These are phyloP conservation scores for Plantago lanceolata DNA, from an alignment of 305 asterid genomes.

Conservation along the genomic window DNA sequence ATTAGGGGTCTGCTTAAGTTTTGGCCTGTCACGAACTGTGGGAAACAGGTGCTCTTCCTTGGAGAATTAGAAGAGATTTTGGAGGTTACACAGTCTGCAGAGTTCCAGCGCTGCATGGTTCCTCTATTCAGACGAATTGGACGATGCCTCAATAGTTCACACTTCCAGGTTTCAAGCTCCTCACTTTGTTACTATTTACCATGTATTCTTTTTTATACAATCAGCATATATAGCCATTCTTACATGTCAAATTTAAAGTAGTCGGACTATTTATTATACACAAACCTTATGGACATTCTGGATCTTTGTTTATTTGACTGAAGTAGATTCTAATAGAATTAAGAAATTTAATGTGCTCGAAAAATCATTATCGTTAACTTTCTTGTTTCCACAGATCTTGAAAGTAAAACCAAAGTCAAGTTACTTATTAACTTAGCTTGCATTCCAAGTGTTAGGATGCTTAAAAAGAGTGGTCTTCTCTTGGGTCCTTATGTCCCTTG, in stretches of 20 bases:
- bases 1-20: slow-evolving; percentile 70
- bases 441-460: no score
- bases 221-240: neutral
- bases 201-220: slow-evolving; percentile 9
- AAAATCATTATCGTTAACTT: no score
- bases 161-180: slow-evolving; percentile 64
- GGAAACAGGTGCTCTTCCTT: slow-evolving; percentile 81
- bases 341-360: no score
- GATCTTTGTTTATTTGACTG: no score
- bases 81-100: slow-evolving; percentile 67
- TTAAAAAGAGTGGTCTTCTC: no score
- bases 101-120: slow-evolving; percentile 77
- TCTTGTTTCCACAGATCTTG: no score
- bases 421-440: no score
- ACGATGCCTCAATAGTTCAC: slow-evolving; percentile 74
- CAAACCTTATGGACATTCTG: no score
- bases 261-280: neutral
- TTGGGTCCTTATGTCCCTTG: no score
- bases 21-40: slow-evolving; percentile 81
- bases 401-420: no score
- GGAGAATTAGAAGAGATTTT: slow-evolving; percentile 82
- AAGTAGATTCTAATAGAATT: no score
- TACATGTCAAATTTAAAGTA: slow-evolving; percentile 8
- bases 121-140: slow-evolving; percentile 79
- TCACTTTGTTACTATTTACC: slow-evolving; percentile 17